Percentiles rank a stretch among this genome's conserved stretches.
These are phyloP conservation scores for Trypanosoma boissoni DNA, from an alignment of 208 protist genomes.

Conservation along the genomic window DNA sequence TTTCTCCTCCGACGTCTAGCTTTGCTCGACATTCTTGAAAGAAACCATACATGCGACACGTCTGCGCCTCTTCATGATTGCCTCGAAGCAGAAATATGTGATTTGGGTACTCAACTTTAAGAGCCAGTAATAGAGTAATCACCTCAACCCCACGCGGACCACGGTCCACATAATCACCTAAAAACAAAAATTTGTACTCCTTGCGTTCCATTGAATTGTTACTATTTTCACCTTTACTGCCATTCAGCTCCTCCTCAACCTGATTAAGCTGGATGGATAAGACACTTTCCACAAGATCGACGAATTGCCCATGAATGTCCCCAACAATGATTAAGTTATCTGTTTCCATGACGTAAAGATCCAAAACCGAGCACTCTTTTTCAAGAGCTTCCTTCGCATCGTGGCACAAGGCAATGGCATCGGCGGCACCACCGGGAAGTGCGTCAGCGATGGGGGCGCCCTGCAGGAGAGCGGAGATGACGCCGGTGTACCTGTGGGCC, in stretches of 20 bases:
- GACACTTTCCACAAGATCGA: constrained; percentile 65
- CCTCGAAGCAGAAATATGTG: constrained; percentile 87
- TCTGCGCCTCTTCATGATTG: constrained; percentile 90
- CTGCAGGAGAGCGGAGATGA: constrained; percentile 73
- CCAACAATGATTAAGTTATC: constrained; percentile 78
- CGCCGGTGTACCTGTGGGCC: constrained; percentile 42
- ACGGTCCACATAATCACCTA: constrained; percentile 97
- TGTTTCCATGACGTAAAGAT: constrained; percentile 34
- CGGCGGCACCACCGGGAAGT: constrained; percentile 41
- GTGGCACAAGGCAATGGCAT: constrained; percentile 50
- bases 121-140: constrained; percentile 73
- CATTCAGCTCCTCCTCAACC: constrained; percentile 21
- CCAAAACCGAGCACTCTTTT: constrained; percentile 49
- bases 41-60: constrained; percentile 84
- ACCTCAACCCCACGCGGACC: constrained; percentile 84
- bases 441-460: constrained; percentile 57
- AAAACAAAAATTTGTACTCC: constrained; percentile 92
- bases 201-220: background rate
- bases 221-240: constrained; percentile 1
- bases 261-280: constrained; percentile 59
- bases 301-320: constrained; percentile 88
- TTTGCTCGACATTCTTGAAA: constrained; percentile 75
- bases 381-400: constrained; percentile 41
- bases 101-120: constrained; percentile 85
- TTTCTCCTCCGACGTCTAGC: constrained; percentile 19